phyloP scores from a whole-genome alignment of 805 yeast genomes.

The Metschnikowia kofuensis region DNA sequence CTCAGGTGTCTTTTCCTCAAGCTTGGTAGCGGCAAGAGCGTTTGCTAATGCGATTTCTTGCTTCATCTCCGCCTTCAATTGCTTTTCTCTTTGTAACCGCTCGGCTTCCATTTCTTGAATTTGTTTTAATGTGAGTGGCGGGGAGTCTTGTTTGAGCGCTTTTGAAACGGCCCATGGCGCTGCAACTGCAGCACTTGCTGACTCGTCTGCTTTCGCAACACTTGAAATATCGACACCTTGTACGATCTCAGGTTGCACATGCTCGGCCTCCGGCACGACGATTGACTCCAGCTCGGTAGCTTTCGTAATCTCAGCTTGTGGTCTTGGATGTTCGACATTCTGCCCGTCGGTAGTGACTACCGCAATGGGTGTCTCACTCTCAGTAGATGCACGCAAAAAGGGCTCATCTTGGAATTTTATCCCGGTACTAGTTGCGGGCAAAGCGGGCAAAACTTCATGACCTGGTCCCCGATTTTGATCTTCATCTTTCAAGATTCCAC shows the following conservation, averaged over 20 bases:
- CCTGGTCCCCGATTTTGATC: conserved; percentile 1
- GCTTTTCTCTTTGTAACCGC: conserved; percentile 35
- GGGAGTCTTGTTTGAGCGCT: conserved; percentile 19
- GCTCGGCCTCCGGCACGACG: background rate
- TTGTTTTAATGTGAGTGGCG: conserved; percentile 48
- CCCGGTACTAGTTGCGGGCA: background rate
- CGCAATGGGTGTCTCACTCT: no score
- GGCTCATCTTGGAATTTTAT: background rate
- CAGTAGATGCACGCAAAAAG: background rate
- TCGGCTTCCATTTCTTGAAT: conserved; percentile 52
- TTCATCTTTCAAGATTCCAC: conserved; percentile 31
- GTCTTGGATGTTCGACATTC: no score
- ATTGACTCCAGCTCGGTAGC: background rate
- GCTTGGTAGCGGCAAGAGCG: conserved; percentile 20
- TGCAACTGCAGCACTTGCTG: conserved; percentile 15
- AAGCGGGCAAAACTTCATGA: conserved; percentile 2
- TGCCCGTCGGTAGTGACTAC: no score
- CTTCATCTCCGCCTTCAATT: conserved; percentile 35
- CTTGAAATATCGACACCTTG: background rate
- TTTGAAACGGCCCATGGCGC: conserved; percentile 55
- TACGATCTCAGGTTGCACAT: background rate
- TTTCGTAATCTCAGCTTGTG: background rate
- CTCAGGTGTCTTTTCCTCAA: conserved; percentile 24
- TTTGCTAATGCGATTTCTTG: conserved; percentile 21
- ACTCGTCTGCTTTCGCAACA: background rate